These are phyloP conservation scores for Ramaria sp. DNA, from an alignment of 768 basidiomycete genomes.

Conservation along the genomic window DNA sequence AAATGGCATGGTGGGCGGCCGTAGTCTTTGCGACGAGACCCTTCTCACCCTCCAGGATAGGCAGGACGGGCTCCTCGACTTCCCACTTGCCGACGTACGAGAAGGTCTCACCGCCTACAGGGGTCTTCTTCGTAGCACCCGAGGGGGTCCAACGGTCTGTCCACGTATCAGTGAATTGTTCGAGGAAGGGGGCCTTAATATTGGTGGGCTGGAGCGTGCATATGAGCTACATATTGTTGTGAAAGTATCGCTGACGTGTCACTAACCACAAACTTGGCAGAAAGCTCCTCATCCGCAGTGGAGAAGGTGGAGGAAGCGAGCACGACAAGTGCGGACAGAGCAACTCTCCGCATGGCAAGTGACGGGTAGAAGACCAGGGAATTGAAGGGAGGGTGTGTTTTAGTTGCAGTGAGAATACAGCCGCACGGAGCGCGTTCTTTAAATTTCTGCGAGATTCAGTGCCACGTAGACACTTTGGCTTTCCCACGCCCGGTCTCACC, in stretches of 20 bases:
- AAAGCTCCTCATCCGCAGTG: slow-evolving; percentile 34
- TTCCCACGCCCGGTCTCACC: too few species aligned
- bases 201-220: slow-evolving; percentile 44
- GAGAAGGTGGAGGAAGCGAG: slow-evolving; percentile 50
- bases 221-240: slow-evolving; percentile 7
- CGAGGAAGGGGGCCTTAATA: slow-evolving; percentile 83
- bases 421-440: neutral
- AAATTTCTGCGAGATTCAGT: slow-evolving; percentile 7
- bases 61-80: slow-evolving; percentile 77
- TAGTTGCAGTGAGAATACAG: slow-evolving; percentile 21
- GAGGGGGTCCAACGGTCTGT: slow-evolving; percentile 90
- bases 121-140: slow-evolving; percentile 96
- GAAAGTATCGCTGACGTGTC: slow-evolving; percentile 6
- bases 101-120: slow-evolving; percentile 91
- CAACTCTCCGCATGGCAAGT: slow-evolving; percentile 74
- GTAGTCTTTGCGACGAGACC: slow-evolving; percentile 94
- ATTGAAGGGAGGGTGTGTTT: slow-evolving; percentile 23
- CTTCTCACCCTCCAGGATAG: slow-evolving; percentile 74
- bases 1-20: slow-evolving; percentile 98
- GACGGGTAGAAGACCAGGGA: slow-evolving; percentile 25
- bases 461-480: slow-evolving; percentile 31
- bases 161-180: slow-evolving; percentile 94
- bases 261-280: slow-evolving; percentile 60
- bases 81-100: slow-evolving; percentile 97
- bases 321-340: slow-evolving; percentile 63